Base-by-base conservation (phyloP, 805 yeast genomes). In the Geotrichum ghanense region DNA sequence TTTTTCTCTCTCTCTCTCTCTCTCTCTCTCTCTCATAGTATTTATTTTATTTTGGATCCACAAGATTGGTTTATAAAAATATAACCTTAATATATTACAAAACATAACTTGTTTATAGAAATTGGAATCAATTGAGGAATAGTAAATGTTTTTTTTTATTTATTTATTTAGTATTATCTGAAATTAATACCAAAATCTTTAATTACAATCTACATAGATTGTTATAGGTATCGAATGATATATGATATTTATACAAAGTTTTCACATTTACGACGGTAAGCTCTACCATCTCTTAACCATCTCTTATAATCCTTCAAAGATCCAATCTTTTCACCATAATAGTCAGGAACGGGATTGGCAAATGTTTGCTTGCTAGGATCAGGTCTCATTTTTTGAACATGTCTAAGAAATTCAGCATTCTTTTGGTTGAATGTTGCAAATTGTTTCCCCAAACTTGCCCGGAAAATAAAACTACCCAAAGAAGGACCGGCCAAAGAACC, bases 311-410 rank as follows among this genome's bases (percentile, higher is more conserved):
- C 89, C 55, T 77, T 76, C 59, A 90, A 66, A 45, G 94, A 82
- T 45, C 87, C 86, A 51, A 92, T 89, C 65, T 85, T 85, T 68
- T 92, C 98, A 37, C 98, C 98, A 62, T 92, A 92, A 67, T 88
- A 92, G 65, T 92, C 98, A n/a, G 97, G 96, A 42, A 92, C 95
- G 12, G 97, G 97, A 66, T 90, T 92, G 47, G 84, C 75, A 66
- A 88, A 82, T 58, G 88, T 78, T 67, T 89, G 96, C 48, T 83
- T 78, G 17, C 89, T 75, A 19, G 98, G 95, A 68, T 92, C 95
- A 24, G 89, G 97, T 58, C 98, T 74, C 65, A 87, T 83, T 48
- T 71, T 71, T 55, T 75, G 77, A 52, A 92, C 74, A 59, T 78
- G 90, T 53, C 75, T 74, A 61, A 90, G 70, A 56, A 90, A 92